Conservation (phyloP, 352 stramenopile genomes). For the Phytopythium helicoides region DNA sequence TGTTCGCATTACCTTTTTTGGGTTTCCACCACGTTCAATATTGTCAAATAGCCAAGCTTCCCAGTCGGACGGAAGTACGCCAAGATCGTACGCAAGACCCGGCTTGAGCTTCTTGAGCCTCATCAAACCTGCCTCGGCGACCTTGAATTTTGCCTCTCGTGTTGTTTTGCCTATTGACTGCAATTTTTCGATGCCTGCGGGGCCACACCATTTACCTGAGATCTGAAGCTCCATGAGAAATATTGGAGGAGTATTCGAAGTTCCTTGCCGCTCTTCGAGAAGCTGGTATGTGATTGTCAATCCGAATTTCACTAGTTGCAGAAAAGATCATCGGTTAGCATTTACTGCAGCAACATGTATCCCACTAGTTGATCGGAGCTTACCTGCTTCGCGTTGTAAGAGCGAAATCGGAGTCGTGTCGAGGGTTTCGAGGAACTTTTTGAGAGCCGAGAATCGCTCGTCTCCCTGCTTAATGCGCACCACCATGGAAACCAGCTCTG, state of each 20-base stretch:
- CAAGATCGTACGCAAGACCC: conserved; percentile 47
- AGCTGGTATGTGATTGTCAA: conserved; percentile 48
- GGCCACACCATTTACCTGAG: conserved; percentile 47
- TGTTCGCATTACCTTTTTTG: conserved; percentile 49
- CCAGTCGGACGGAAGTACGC: conserved; percentile 53
- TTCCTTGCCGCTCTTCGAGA: conserved; percentile 42
- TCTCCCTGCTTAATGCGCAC: conserved; percentile 56
- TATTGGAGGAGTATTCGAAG: conserved; percentile 22
- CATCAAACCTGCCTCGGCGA: conserved; percentile 48
- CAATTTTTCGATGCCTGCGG: conserved; percentile 30
- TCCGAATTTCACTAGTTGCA: conserved; percentile 41
- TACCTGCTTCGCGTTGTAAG: conserved; percentile 56
- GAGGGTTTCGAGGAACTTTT: conserved; percentile 44
- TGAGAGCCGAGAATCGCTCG: conserved; percentile 36
- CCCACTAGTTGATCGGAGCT: too few species aligned
- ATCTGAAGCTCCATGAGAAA: conserved; percentile 55
- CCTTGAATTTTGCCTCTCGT: conserved; percentile 73
- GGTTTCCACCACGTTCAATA: conserved; percentile 42
- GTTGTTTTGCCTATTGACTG: conserved; percentile 49
- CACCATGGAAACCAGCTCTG: conserved; percentile 56
- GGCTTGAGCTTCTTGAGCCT: conserved; percentile 61
- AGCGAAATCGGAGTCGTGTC: conserved; percentile 60
- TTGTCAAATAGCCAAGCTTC: conserved; percentile 61
- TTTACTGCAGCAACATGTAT: not conserved
- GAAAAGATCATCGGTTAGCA: not conserved